Evolutionary conservation across 805 yeast genomes (phyloP).

Genomic region (Metschnikowia peoriensis): DNA sequence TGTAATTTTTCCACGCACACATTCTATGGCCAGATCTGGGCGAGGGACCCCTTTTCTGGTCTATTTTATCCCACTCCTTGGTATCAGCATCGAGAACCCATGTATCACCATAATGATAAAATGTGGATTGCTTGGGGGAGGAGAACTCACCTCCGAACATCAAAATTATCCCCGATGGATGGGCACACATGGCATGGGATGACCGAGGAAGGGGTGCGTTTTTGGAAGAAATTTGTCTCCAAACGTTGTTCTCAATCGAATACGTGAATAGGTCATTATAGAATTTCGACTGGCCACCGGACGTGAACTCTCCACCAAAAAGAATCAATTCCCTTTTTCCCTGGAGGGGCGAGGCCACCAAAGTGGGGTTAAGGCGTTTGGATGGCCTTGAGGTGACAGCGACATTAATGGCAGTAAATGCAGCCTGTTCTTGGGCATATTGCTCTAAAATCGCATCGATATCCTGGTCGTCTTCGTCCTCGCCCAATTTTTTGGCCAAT

Average conservation of each 20-base stretch:
- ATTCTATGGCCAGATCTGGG: constrained; percentile 92
- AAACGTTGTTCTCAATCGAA: constrained; percentile 69
- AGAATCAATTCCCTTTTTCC: constrained; percentile 75
- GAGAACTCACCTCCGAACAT: constrained; percentile 97
- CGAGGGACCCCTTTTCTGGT: constrained; percentile 69
- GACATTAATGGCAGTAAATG: constrained; percentile 67
- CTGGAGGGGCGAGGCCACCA: constrained; percentile 72
- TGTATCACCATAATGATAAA: constrained; percentile 94
- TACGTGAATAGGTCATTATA: constrained; percentile 79
- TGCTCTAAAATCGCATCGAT: constrained; percentile 79
- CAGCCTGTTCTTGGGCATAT: constrained; percentile 76
- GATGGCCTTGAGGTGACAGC: constrained; percentile 60
- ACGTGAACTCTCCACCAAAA: constrained; percentile 85
- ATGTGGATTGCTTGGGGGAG: constrained; percentile 91
- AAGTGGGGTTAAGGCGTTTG: constrained; percentile 67
- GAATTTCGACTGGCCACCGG: constrained; percentile 56
- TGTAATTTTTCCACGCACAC: constrained; percentile 87
- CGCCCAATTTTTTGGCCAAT: constrained; percentile 69
- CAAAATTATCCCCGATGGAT: constrained; percentile 82
- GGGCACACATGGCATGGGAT: constrained; percentile 90
- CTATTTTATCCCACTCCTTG: constrained; percentile 90
- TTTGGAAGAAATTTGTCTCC: constrained; percentile 78
- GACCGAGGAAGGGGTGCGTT: constrained; percentile 92
- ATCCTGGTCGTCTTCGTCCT: constrained; percentile 81
- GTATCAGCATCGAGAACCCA: constrained; percentile 86